phyloP scores from a whole-genome alignment of 768 basidiomycete genomes.

The Hemileccinum impolitum region DNA sequence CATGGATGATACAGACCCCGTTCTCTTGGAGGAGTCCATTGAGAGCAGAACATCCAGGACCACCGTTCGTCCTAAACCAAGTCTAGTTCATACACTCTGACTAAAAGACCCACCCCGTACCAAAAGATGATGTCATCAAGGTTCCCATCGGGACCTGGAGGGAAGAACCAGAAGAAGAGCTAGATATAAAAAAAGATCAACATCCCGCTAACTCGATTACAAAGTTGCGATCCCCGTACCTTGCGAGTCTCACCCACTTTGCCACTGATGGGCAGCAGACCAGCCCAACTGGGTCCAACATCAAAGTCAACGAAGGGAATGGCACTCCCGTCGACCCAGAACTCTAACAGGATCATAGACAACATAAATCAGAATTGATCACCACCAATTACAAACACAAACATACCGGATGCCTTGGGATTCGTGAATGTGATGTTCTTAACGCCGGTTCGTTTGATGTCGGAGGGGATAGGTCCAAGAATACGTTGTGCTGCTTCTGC shows the following conservation, averaged over 20 bases:
- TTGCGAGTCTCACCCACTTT: constrained; percentile 61
- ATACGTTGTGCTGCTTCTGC: constrained; percentile 38
- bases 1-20: constrained; percentile 44
- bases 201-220: too few relatives aligned
- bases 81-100: not conserved
- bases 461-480: not conserved
- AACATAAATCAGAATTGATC: not conserved
- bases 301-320: constrained; percentile 72
- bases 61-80: constrained; percentile 66
- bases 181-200: constrained; percentile 19
- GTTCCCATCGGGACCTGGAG: constrained; percentile 69
- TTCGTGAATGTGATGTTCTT: constrained; percentile 72
- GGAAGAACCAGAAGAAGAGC: constrained; percentile 89
- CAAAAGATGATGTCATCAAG: constrained; percentile 74
- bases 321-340: constrained; percentile 63
- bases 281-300: constrained; percentile 73
- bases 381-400: not conserved
- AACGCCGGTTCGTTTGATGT: constrained; percentile 19
- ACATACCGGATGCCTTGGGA: constrained; percentile 57
- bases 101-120: constrained; percentile 29
- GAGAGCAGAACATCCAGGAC: constrained; percentile 73
- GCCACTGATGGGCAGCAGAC: constrained; percentile 66
- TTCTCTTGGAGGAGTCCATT: constrained; percentile 73
- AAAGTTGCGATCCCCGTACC: constrained; percentile 30
- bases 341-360: constrained; percentile 42